Percentiles rank a stretch among this genome's conserved stretches.
phyloP scores from a whole-genome alignment of 805 yeast genomes.

The Ogataea chonburiensis region DNA sequence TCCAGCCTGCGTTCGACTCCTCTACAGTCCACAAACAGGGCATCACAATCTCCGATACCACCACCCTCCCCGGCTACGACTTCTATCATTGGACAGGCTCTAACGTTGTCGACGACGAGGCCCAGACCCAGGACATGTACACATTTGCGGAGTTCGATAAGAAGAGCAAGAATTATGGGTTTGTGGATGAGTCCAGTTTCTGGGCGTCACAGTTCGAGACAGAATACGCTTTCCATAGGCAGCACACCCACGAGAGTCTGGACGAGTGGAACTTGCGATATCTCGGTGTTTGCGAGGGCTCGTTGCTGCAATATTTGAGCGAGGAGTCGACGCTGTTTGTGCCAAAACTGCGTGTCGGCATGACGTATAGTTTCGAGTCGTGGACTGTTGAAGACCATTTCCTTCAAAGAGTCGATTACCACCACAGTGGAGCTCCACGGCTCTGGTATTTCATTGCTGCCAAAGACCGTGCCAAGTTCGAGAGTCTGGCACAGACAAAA shows the following conservation, averaged over 20 bases:
- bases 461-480: constrained; percentile 50
- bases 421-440: constrained; percentile 53
- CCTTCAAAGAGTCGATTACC: constrained; percentile 51
- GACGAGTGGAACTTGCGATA: constrained; percentile 61
- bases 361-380: constrained; percentile 51
- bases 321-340: constrained; percentile 41
- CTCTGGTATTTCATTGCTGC: constrained; percentile 67
- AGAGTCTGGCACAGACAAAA: constrained; percentile 34
- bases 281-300: constrained; percentile 47
- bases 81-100: constrained; percentile 44
- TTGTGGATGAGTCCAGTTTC: constrained; percentile 43
- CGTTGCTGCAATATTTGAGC: constrained; percentile 47
- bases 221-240: constrained; percentile 31
- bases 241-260: constrained; percentile 8
- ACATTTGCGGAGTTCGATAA: constrained; percentile 59
- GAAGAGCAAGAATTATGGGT: constrained; percentile 40
- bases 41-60: constrained; percentile 34
- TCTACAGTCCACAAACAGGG: constrained; percentile 44
- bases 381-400: constrained; percentile 66
- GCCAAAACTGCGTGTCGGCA: constrained; percentile 49
- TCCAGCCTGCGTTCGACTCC: constrained; percentile 48
- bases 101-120: constrained; percentile 38
- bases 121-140: constrained; percentile 32
- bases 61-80: constrained; percentile 41
- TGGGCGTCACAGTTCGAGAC: constrained; percentile 39